Evolutionary conservation across 345 rosid genomes (phyloP).

Genomic region (Draba incana): DNA sequence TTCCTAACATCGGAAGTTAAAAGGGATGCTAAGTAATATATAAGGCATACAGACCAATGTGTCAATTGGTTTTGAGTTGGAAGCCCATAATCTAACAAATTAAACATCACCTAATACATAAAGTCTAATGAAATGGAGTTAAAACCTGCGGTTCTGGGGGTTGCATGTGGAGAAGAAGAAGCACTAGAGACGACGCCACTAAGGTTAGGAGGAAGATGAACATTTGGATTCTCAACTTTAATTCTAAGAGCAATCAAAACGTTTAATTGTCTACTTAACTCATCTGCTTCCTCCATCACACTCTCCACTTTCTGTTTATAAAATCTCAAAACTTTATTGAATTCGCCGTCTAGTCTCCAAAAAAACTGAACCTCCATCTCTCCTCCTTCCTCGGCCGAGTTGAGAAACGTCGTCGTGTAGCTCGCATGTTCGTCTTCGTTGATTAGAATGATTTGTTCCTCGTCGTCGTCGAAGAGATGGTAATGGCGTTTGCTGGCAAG

Average conservation of each 20-base stretch:
- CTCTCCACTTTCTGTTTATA: constrained; percentile 56
- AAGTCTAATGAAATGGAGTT: background rate
- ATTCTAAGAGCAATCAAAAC: constrained; percentile 76
- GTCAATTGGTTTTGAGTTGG: no score
- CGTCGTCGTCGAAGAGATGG: constrained; percentile 43
- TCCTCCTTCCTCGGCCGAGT: constrained; percentile 60
- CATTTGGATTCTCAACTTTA: constrained; percentile 58
- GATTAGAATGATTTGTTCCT: constrained; percentile 63
- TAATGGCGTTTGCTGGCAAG: constrained; percentile 31
- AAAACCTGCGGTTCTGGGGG: constrained; percentile 29
- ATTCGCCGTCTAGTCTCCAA: constrained; percentile 63
- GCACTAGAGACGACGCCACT: constrained; percentile 28
- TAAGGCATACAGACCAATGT: no score
- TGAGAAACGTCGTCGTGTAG: constrained; percentile 57
- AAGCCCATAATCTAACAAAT: background rate
- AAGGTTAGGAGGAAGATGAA: constrained; percentile 29
- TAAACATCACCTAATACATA: background rate
- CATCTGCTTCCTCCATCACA: constrained; percentile 66
- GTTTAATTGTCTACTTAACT: constrained; percentile 71
- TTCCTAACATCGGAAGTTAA: no score
- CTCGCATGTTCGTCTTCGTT: constrained; percentile 28
- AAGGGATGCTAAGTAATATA: no score
- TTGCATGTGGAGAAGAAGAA: constrained; percentile 39
- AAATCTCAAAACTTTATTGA: constrained; percentile 63
- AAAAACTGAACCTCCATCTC: constrained; percentile 62